These are phyloP conservation scores for Aspergillus taichungensis DNA, from an alignment of 495 filamentous ascomycete genomes.

Conservation along the genomic window DNA sequence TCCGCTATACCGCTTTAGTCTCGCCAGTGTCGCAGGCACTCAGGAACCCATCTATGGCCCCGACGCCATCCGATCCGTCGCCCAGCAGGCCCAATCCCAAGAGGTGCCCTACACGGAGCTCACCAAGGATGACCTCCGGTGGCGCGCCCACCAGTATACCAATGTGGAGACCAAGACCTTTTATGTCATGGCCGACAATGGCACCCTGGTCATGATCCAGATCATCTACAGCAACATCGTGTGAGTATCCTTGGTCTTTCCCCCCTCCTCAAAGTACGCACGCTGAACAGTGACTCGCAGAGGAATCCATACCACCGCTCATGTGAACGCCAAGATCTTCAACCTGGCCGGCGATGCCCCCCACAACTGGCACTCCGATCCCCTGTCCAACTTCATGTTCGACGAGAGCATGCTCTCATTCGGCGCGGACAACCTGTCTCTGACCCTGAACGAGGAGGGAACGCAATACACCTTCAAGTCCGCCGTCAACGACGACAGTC, in stretches of 20 bases:
- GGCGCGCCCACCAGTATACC: conserved; percentile 72
- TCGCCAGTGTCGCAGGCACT: conserved; percentile 87
- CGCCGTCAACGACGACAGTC: conserved; percentile 59
- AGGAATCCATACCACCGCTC: conserved; percentile 78
- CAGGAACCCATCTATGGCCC: conserved; percentile 96
- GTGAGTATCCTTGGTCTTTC: conserved; percentile 46
- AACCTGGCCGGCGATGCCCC: conserved; percentile 58
- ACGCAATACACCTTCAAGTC: conserved; percentile 79
- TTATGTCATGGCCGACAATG: conserved; percentile 75
- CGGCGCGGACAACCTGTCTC: conserved; percentile 70
- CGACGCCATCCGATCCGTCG: conserved; percentile 75
- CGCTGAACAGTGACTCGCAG: conserved; percentile 31
- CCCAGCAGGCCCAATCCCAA: conserved; percentile 69
- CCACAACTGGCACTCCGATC: conserved; percentile 71
- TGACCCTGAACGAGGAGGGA: conserved; percentile 78
- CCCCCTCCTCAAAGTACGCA: neutral
- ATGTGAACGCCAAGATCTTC: conserved; percentile 90
- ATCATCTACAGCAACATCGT: conserved; percentile 96
- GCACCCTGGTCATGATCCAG: conserved; percentile 70
- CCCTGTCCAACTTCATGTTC: conserved; percentile 68
- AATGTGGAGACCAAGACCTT: conserved; percentile 95
- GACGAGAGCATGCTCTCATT: conserved; percentile 75
- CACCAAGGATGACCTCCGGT: conserved; percentile 69
- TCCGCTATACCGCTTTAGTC: conserved; percentile 38
- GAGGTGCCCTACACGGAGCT: conserved; percentile 73